These are phyloP conservation scores for Apiospora malaysiana DNA, from an alignment of 2,329 filamentous ascomycete genomes.

Conservation along the genomic window DNA sequence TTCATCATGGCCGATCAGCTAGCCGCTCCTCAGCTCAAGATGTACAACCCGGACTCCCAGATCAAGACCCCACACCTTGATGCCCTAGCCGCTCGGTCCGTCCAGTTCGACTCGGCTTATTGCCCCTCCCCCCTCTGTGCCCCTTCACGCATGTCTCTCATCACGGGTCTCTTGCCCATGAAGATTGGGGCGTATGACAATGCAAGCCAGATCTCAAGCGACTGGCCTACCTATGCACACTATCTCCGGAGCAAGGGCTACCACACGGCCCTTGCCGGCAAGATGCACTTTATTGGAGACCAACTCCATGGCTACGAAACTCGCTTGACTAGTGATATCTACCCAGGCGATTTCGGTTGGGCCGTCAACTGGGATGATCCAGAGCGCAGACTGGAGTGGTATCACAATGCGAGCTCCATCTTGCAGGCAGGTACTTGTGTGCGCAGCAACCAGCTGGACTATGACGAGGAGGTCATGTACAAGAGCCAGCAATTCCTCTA, in stretches of 20 bases:
- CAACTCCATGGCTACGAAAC: slow-evolving; percentile 95
- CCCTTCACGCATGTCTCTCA: slow-evolving; percentile 92
- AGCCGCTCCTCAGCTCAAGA: slow-evolving; percentile 86
- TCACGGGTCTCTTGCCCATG: slow-evolving; percentile 88
- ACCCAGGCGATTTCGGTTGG: slow-evolving; percentile 94
- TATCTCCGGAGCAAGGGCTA: slow-evolving; percentile 86
- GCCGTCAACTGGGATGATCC: slow-evolving; percentile 95
- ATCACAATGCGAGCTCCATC: slow-evolving; percentile 94
- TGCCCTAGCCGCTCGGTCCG: slow-evolving; percentile 77
- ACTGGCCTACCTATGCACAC: slow-evolving; percentile 90
- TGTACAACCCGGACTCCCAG: slow-evolving; percentile 86
- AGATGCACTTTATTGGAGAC: slow-evolving; percentile 98
- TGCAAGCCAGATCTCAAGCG: slow-evolving; percentile 80
- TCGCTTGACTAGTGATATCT: slow-evolving; percentile 92
- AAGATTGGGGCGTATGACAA: slow-evolving; percentile 95
- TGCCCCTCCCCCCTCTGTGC: slow-evolving; percentile 93
- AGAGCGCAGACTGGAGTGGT: slow-evolving; percentile 87
- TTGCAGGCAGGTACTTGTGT: slow-evolving; percentile 88
- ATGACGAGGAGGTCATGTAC: slow-evolving; percentile 96
- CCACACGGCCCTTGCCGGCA: slow-evolving; percentile 88
- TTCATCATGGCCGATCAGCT: slow-evolving; percentile 99
- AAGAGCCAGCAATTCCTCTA: slow-evolving; percentile 88
- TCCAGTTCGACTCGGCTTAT: slow-evolving; percentile 93
- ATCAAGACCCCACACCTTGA: slow-evolving; percentile 94
- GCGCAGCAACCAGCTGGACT: slow-evolving; percentile 93